Conservation (phyloP, 257 asterid species). For the Lantana camara region DNA sequence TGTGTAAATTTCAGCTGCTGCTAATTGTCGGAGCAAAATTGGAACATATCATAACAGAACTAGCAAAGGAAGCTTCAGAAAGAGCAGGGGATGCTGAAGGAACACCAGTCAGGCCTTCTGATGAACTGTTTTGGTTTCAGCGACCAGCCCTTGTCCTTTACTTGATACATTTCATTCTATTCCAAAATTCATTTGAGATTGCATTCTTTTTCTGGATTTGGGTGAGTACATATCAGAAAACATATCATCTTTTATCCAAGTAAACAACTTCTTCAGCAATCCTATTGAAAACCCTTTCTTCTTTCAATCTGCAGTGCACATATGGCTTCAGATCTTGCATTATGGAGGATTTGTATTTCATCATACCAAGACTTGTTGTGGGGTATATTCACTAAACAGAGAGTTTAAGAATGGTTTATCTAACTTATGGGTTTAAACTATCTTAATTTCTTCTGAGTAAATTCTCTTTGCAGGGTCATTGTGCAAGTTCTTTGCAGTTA, state of each 20-base stretch:
- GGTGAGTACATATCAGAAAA: constrained; percentile 41
- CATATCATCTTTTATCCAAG: neutral
- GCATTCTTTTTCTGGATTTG: constrained; percentile 91
- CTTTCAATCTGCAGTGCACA: constrained; percentile 48
- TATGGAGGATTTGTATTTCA: constrained; percentile 69
- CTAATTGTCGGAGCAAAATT: constrained; percentile 82
- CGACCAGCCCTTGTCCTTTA: constrained; percentile 66
- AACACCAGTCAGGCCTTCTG: constrained; percentile 59
- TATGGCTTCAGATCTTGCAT: constrained; percentile 86
- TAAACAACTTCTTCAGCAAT: neutral
- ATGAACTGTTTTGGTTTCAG: constrained; percentile 83
- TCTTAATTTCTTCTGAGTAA: neutral
- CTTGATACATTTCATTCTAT: constrained; percentile 90
- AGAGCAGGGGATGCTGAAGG: constrained; percentile 33
- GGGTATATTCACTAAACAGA: constrained; percentile 48
- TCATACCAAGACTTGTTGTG: constrained; percentile 65
- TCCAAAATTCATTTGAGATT: constrained; percentile 85
- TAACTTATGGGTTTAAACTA: neutral
- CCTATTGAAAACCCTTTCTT: neutral
- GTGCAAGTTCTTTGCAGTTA: constrained; percentile 58
- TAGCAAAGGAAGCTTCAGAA: constrained; percentile 62
- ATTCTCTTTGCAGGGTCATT: constrained; percentile 34
- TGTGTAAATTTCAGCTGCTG: constrained; percentile 50
- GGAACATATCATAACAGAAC: constrained; percentile 77
- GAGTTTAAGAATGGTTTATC: neutral